These are phyloP conservation scores for Kockovaella imperatae DNA, from an alignment of 768 basidiomycete genomes.

Conservation along the genomic window DNA sequence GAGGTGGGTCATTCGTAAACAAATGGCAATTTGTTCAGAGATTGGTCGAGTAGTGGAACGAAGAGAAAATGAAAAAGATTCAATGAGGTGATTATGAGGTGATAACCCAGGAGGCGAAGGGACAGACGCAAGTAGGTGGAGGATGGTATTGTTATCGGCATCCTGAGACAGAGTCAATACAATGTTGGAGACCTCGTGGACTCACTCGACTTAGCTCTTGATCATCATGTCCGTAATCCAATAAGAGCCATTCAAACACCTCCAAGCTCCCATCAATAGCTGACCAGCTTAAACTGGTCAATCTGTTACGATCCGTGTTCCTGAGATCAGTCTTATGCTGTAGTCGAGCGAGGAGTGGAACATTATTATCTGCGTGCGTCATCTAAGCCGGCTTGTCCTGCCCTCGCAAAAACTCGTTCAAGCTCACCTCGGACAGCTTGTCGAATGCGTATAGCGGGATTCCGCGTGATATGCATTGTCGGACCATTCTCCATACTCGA, in stretches of 20 bases:
- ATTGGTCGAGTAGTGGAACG: conserved; percentile 5
- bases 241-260: conserved; percentile 76
- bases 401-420: neutral
- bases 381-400: neutral
- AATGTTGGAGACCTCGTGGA: neutral
- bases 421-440: conserved; percentile 42
- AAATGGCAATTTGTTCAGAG: conserved; percentile 46
- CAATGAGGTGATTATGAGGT: conserved; percentile 13
- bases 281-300: conserved; percentile 86
- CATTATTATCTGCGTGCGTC: conserved; percentile 71
- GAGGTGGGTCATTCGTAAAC: conserved; percentile 74
- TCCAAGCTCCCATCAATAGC: conserved; percentile 82
- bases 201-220: conserved; percentile 81
- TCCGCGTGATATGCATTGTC: conserved; percentile 20
- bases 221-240: conserved; percentile 82
- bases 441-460: conserved; percentile 31
- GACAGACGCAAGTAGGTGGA: conserved; percentile 83
- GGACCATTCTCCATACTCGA: neutral
- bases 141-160: conserved; percentile 82
- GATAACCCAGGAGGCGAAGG: conserved; percentile 47
- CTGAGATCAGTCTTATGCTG: conserved; percentile 68
- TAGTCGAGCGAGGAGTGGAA: conserved; percentile 82
- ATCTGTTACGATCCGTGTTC: conserved; percentile 75
- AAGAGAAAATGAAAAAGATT: conserved; percentile 14
- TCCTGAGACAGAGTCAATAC: conserved; percentile 55